phyloP scores from a whole-genome alignment of 495 filamentous ascomycete genomes.

The Podospora tetraspora region DNA sequence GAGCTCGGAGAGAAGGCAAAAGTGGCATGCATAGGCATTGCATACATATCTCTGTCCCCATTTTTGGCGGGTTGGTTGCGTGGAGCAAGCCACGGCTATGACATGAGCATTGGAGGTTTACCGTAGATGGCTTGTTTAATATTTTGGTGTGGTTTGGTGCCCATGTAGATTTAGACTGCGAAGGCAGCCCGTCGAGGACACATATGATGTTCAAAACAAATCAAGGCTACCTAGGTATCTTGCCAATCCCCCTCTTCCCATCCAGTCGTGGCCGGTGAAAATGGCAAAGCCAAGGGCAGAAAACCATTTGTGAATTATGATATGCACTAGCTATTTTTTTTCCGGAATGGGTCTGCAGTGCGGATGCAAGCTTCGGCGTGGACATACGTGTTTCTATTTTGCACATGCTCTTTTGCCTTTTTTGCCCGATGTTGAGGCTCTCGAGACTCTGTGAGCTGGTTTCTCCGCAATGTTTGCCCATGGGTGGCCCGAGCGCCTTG shows the following conservation, averaged over 20 bases:
- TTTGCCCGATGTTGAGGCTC: too few relatives aligned
- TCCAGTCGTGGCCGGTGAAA: not conserved
- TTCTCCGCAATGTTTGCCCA: not conserved
- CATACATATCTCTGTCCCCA: not conserved
- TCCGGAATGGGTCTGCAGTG: not conserved
- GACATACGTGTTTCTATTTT: too few relatives aligned
- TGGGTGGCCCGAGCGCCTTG: constrained; percentile 20
- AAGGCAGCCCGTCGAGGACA: not conserved
- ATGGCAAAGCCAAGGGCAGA: not conserved
- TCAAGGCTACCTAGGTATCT: not conserved
- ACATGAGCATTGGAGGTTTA: not conserved
- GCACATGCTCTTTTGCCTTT: not conserved
- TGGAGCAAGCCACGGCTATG: not conserved
- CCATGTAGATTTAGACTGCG: not conserved
- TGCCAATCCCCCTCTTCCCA: not conserved
- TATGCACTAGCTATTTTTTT: not conserved
- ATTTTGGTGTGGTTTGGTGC: not conserved
- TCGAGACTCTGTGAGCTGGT: not conserved
- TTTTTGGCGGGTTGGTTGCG: not conserved
- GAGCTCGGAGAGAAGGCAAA: not conserved
- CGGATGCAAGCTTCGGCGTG: too few relatives aligned
- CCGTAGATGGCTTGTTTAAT: not conserved
- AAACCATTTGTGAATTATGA: not conserved
- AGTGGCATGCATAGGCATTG: not conserved
- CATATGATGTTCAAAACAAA: not conserved